These are phyloP conservation scores for Botryotinia globosa DNA, from an alignment of 2,329 filamentous ascomycete genomes.

Conservation along the genomic window DNA sequence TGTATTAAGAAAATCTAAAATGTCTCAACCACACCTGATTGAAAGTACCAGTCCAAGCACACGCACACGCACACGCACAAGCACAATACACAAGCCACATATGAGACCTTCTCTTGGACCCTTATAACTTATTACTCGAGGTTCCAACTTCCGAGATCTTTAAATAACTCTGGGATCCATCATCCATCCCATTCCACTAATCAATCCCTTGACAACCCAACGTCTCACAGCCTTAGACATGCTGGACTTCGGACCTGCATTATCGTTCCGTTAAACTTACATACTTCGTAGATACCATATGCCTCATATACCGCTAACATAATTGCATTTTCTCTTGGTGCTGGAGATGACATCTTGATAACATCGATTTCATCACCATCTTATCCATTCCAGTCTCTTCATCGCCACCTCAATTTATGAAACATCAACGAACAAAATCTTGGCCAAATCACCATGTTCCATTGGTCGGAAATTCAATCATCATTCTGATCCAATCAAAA, in stretches of 20 bases:
- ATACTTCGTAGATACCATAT: too few relatives aligned
- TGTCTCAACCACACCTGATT: neutral
- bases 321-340: neutral
- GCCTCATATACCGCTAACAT: too few relatives aligned
- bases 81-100: neutral
- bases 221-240: neutral
- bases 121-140: too few relatives aligned
- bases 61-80: neutral
- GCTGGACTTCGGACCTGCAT: slow-evolving; percentile 3
- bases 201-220: neutral
- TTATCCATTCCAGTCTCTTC: neutral
- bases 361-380: neutral
- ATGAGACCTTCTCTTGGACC: neutral
- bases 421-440: neutral
- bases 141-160: too few relatives aligned
- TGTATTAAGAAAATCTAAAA: neutral
- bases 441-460: neutral
- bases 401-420: neutral
- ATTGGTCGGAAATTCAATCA: neutral
- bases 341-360: neutral
- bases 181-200: too few relatives aligned
- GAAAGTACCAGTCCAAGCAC: neutral
- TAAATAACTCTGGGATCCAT: neutral
- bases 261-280: too few relatives aligned
- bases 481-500: neutral